phyloP scores from a whole-genome alignment of 2,329 filamentous ascomycete genomes.

The Neonectria neomacrospora region DNA sequence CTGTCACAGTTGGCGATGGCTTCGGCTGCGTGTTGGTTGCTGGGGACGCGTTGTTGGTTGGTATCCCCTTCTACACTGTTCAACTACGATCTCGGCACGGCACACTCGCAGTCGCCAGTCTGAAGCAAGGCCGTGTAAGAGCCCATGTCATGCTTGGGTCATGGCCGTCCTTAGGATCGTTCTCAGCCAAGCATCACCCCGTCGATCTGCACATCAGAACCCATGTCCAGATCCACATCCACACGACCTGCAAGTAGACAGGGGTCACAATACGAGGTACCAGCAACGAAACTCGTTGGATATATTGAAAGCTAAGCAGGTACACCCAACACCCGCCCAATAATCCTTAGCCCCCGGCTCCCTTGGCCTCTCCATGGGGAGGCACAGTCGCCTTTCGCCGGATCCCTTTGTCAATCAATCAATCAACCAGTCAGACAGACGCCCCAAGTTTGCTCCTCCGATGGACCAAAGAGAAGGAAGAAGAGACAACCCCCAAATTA shows the following conservation, averaged over 20 bases:
- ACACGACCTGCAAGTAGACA: conserved; percentile 15
- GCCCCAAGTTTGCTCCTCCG: conserved; percentile 19
- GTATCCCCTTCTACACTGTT: not conserved
- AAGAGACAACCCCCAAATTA: not conserved
- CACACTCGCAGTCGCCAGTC: not conserved
- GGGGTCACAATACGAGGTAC: conserved; percentile 27
- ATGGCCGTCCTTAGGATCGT: not conserved
- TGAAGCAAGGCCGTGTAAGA: not conserved
- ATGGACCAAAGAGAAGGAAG: not conserved
- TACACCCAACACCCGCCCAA: conserved; percentile 35
- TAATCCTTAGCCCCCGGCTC: conserved; percentile 34
- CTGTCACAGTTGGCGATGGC: not conserved
- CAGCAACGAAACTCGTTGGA: conserved; percentile 30
- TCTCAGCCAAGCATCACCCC: conserved; percentile 17
- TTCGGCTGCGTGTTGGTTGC: not conserved
- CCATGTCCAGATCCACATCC: conserved; percentile 12
- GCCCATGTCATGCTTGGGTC: not conserved
- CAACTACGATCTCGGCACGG: not conserved
- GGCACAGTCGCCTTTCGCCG: conserved; percentile 27
- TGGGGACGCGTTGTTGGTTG: not conserved
- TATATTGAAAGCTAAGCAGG: conserved; percentile 35
- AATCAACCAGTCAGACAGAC: conserved; percentile 24
- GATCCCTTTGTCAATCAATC: conserved; percentile 34
- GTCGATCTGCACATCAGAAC: conserved; percentile 17
- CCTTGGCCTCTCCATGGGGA: not conserved